A percentile compares a stretch with the other conserved stretches of the same genome.
phyloP scores from a whole-genome alignment of 805 yeast species.

The Monosporozyma aquatica region DNA sequence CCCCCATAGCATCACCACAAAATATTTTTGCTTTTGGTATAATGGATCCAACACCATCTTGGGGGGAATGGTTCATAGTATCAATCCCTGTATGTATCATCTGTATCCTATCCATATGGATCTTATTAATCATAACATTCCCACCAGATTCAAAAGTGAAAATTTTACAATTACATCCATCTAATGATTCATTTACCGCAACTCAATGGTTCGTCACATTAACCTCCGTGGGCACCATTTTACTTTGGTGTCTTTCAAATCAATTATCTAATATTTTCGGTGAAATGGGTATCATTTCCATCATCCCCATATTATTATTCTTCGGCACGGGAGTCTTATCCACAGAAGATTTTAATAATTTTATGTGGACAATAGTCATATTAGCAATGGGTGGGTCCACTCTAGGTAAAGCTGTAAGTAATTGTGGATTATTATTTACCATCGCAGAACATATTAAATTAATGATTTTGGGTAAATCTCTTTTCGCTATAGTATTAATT shows the following conservation, averaged over 20 bases:
- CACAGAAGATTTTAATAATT: constrained; percentile 88
- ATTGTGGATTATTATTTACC: constrained; percentile 75
- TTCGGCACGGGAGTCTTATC: constrained; percentile 84
- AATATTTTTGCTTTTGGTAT: constrained; percentile 82
- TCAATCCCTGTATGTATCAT: constrained; percentile 70
- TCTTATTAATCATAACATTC: constrained; percentile 57
- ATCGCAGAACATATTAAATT: constrained; percentile 64
- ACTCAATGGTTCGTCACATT: constrained; percentile 67
- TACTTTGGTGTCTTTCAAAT: constrained; percentile 84
- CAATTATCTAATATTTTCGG: constrained; percentile 68
- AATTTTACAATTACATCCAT: constrained; percentile 37
- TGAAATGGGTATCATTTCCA: constrained; percentile 93
- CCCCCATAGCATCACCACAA: constrained; percentile 96
- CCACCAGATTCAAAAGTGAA: constrained; percentile 43
- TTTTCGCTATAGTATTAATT: constrained; percentile 63
- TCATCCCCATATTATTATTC: constrained; percentile 81
- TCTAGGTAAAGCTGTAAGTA: constrained; percentile 87
- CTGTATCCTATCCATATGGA: constrained; percentile 62
- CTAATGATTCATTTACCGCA: constrained; percentile 59
- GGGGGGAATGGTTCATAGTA: constrained; percentile 92
- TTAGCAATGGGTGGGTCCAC: constrained; percentile 98
- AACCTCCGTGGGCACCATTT: constrained; percentile 64
- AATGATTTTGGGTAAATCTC: constrained; percentile 54
- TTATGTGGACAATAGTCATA: constrained; percentile 92
- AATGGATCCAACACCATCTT: constrained; percentile 75